phyloP scores from a whole-genome alignment of 805 yeast genomes.

The Kockiozyma suomiensis region DNA sequence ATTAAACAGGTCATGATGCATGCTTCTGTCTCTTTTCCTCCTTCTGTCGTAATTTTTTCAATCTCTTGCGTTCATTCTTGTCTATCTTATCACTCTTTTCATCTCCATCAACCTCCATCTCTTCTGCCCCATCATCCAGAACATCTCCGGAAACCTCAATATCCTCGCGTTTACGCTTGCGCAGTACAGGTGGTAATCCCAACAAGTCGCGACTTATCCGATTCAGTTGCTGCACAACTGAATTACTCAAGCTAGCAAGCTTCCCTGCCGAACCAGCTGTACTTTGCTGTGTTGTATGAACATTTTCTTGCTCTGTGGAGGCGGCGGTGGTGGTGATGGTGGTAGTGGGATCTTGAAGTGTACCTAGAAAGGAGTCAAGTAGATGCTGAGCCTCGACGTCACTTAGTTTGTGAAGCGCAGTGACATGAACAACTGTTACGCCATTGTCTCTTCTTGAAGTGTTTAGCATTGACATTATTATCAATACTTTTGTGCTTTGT shows the following conservation, averaged over 20 bases:
- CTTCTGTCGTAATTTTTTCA: conserved; percentile 28
- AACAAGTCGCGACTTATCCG: conserved; percentile 77
- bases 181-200: conserved; percentile 67
- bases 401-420: conserved; percentile 25
- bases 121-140: background rate
- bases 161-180: conserved; percentile 28
- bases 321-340: background rate
- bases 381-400: conserved; percentile 37
- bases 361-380: conserved; percentile 39
- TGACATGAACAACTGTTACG: conserved; percentile 35
- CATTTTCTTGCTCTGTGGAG: background rate
- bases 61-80: conserved; percentile 30
- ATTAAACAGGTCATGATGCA: no score
- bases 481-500: background rate
- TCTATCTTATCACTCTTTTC: conserved; percentile 21
- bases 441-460: conserved; percentile 23
- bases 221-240: conserved; percentile 62
- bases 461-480: conserved; percentile 11
- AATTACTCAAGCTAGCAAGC: conserved; percentile 41
- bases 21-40: conserved; percentile 22
- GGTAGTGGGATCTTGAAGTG: conserved; percentile 38
- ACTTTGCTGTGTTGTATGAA: background rate
- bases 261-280: background rate
- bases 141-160: background rate
- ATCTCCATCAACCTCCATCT: conserved; percentile 1